phyloP scores from a whole-genome alignment of 1,139 yeast species.

The Suhomyces coccinellae region DNA sequence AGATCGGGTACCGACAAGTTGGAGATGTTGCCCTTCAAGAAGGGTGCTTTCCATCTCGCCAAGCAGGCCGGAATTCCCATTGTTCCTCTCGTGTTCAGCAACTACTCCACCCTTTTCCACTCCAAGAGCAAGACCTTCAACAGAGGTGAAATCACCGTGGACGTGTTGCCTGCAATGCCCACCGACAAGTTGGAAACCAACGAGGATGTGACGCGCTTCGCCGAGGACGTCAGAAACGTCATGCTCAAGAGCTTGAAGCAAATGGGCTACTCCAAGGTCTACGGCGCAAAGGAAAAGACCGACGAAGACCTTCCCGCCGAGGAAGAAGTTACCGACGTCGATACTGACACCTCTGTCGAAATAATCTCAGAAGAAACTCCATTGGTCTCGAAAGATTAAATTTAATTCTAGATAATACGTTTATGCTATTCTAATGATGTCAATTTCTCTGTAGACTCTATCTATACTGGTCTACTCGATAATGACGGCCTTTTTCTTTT shows the following conservation, averaged over 20 bases:
- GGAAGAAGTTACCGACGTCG: conserved; percentile 9
- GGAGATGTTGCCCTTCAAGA: conserved; percentile 81
- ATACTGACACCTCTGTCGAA: conserved; percentile 26
- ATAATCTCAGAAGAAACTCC: conserved; percentile 27
- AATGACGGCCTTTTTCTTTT: conserved; percentile 37
- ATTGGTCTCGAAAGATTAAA: conserved; percentile 21
- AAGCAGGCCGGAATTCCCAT: conserved; percentile 88
- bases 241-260: conserved; percentile 33
- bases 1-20: conserved; percentile 74
- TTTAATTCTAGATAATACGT: conserved; percentile 1
- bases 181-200: conserved; percentile 56
- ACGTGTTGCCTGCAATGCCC: conserved; percentile 66
- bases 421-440: conserved; percentile 4
- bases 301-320: conserved; percentile 6
- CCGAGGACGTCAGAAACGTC: conserved; percentile 36
- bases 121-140: conserved; percentile 57
- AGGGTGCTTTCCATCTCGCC: conserved; percentile 97
- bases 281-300: conserved; percentile 12
- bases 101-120: conserved; percentile 74
- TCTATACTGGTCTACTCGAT: conserved; percentile 13
- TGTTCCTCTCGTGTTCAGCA: conserved; percentile 83
- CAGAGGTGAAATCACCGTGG: conserved; percentile 60
- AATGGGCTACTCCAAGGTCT: conserved; percentile 35
- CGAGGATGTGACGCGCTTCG: conserved; percentile 56
- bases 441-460: background rate